Base-by-base conservation (phyloP, 1,284 basidiomycete species). In the Phenoliferia sp. region DNA sequence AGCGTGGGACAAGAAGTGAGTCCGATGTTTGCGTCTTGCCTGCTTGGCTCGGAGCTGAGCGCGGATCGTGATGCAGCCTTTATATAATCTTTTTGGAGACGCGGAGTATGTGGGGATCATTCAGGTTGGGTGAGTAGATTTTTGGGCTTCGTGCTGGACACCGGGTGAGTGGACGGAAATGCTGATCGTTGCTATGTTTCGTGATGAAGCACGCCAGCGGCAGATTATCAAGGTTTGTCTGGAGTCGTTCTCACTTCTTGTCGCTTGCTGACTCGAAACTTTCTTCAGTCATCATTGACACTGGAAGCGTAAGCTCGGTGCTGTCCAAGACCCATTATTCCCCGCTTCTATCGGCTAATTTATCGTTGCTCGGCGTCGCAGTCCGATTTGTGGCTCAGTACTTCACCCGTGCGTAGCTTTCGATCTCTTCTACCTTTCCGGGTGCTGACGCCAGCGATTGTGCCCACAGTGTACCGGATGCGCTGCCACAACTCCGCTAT, bases 361-460 rank as follows among this genome's bases (percentile, higher is more conserved):
- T 54, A 28, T 54, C 50, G 15, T 26, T 28, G 50, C 50, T 54
- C 54, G 10, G 5, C 48, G 9, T 19, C 17, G 17, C 48, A 52
- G 48, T 52, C 48, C 7, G 54, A 56, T n/a, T 28, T 56, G 10
- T 56, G 54, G 54, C 5, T 56, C 4, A 29, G 26, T 16, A 56
- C 54, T 5, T 26, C 54, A 29, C 54, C 54, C 10, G 54, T 56
- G 9, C 5, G 54, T 31, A 26, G 3, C 5, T 31, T 56, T 4
- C n/a, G 6, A 56, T 7, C 54, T 56, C 33, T 6, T 4, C 29
- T 31, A 92, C 78, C 82, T 93, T 6, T 93, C 90, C 88, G 81
- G 93, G n/a, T n/a, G n/a, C n/a, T n/a, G n/a, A n/a, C n/a, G n/a
- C n/a, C n/a, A n/a, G n/a, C n/a, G n/a, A n/a, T 26, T 52, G 48